Base-by-base conservation (phyloP, 129 eudicot genomes). In the Arctium lappa region DNA sequence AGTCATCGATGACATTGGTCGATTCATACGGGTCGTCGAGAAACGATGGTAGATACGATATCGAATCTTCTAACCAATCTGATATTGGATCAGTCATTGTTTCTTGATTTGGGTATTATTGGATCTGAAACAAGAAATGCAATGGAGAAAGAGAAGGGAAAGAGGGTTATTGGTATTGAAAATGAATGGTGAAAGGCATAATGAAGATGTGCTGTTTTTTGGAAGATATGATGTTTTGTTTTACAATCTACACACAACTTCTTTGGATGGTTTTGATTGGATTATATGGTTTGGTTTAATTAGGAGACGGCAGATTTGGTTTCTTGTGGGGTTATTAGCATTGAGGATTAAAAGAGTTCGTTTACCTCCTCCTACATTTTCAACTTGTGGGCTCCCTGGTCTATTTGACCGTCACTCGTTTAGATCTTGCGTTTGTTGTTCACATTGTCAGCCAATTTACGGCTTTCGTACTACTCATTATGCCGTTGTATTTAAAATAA, bases 181-280 rank as follows among this genome's bases (percentile, higher is more conserved):
- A 81, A 81, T 84, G 85, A 88, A 89, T 89, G 78, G 79, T 60
- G 62, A 42, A 85, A 68, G 80, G 89, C 85, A 88, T 89, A 79
- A 89, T 76, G 42, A 80, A 82, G 84, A 73, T 82, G 85, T 91
- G 94, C 96, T 91, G 91, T 91, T 86, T 88, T 89, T 93, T 89
- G 96, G 93, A 88, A 42, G 89, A 89, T 86, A 66, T 85, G 90
- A 22, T 89, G 97, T 85, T 87, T 85, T 82, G 42, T 70, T 80
- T 69, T 16, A 72, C 74, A 75, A 56, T 77, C 60, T 53, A 71
- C 29, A 11, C 13, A 40, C 65, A 16, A 56, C 69, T 40, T 50
- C 37, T 74, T 86, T 69, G 73, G 75, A 70, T 33, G 70, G 16
- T 73, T n/a, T 74, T 77, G 33, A 66, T 65, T 63, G 90, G 92